These are phyloP conservation scores for Camelina laxa DNA, from an alignment of 345 rosid genomes.

Conservation along the genomic window DNA sequence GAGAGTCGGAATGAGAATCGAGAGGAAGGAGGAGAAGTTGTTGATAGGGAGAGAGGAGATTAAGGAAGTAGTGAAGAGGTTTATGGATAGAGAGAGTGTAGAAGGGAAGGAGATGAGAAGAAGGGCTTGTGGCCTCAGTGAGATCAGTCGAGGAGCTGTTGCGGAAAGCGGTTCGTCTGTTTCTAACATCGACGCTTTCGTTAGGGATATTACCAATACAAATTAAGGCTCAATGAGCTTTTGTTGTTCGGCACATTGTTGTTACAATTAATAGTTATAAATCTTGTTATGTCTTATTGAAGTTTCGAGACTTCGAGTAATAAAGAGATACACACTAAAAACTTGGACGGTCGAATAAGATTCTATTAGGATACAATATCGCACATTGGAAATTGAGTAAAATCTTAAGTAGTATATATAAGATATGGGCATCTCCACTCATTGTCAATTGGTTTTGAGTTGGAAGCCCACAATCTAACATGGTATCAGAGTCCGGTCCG, in stretches of 20 bases:
- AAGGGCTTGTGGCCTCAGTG: constrained; percentile 22
- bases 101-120: constrained; percentile 31
- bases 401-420: too few relatives aligned
- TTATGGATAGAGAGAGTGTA: constrained; percentile 35
- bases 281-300: background rate
- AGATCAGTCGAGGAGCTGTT: constrained; percentile 13
- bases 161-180: constrained; percentile 40
- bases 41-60: constrained; percentile 48
- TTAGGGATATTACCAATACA: constrained; percentile 33
- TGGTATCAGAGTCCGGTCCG: too few relatives aligned
- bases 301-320: background rate
- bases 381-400: too few relatives aligned
- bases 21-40: constrained; percentile 11
- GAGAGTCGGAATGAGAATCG: constrained; percentile 58
- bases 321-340: background rate
- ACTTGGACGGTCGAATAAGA: background rate
- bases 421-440: too few relatives aligned
- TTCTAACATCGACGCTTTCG: constrained; percentile 50
- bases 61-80: constrained; percentile 36
- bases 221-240: constrained; percentile 7
- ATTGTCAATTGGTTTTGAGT: too few relatives aligned
- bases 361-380: too few relatives aligned
- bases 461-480: too few relatives aligned
- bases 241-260: constrained; percentile 9
- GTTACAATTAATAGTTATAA: background rate